Base-by-base conservation (phyloP, 2,329 filamentous ascomycete genomes). In the Pezicula radicicola region DNA sequence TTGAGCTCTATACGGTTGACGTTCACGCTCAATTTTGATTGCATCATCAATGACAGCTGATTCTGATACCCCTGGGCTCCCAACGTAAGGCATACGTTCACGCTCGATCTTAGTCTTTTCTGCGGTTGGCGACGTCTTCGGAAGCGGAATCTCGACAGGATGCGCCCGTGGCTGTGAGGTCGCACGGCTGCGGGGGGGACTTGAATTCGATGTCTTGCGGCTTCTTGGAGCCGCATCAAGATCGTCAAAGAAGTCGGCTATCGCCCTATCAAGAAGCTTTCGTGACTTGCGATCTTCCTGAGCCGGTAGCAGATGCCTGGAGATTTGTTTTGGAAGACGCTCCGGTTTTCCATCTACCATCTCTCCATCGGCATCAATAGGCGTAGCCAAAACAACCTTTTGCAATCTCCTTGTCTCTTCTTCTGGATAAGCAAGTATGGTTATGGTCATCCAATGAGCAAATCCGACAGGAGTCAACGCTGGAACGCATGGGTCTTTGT, bases 251-350 rank as follows among this genome's bases (percentile, higher is more conserved):
- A 72, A 76, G 21, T 77, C 73, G 28, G 75, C 73, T 16, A 92
- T 73, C 2, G 80, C 78, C 41, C 80, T 75, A 16, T 84, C 79
- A 8, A 92, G 71, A 18, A 81, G 71, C 55, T 84, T 80, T 50
- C 83, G 79, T 1, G 81, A 73, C 30, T 79, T 72, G 0, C 77
- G 62, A 58, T 90, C 82, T 1, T 79, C 74, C 7, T 69, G 67
- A 0, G 73, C 72, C 0, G 91, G 91, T 37, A 96, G 81, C 3
- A 94, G 75, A 48, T 87, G 79, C 39, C 90, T 77, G 1, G 89
- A 85, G 3, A 96, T 77, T 60, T 91, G 85, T 57, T 89, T 91
- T 0, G 91, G 91, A 50, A 95, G 85, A 2, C 88, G 77, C 67
- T 92, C 88, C 10, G 80, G 83, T 56, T 77, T 80, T 45, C 87